phyloP scores from a whole-genome alignment of 2,329 filamentous ascomycete species.

The Monosporascus sp. region DNA sequence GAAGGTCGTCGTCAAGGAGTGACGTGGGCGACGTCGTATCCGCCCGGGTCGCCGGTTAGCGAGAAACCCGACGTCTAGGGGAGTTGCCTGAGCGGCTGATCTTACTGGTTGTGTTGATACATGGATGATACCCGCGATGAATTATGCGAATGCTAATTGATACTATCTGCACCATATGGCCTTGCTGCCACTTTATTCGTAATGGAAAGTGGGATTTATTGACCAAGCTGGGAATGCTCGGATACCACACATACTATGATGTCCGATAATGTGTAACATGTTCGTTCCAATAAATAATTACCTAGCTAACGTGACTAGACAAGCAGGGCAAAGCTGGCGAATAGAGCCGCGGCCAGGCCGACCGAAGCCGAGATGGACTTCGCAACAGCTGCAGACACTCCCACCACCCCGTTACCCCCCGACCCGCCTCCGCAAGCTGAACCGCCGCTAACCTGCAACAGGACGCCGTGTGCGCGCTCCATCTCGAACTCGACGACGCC shows the following conservation, averaged over 20 bases:
- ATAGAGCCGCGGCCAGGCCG: not conserved
- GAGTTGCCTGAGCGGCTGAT: not conserved
- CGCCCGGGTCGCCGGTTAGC: not conserved
- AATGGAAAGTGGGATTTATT: too few species aligned
- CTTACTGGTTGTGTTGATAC: not conserved
- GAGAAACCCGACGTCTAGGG: not conserved
- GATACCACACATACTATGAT: too few species aligned
- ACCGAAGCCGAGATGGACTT: not conserved
- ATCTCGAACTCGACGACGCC: slow-evolving; percentile 21
- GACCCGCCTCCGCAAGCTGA: not conserved
- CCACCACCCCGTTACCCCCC: not conserved
- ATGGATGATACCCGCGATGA: not conserved
- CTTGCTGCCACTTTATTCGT: too few species aligned
- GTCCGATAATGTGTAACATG: too few species aligned
- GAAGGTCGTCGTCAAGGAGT: not conserved
- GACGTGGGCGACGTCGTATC: not conserved
- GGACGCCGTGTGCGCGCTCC: slow-evolving; percentile 25
- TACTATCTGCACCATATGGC: too few species aligned
- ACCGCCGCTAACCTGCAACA: slow-evolving; percentile 20
- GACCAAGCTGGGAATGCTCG: too few species aligned
- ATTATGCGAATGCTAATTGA: not conserved
- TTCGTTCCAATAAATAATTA: too few species aligned
- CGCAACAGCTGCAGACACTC: not conserved
- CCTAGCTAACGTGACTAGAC: not conserved
- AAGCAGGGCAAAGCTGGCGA: not conserved